Conservation (phyloP, 2,329 filamentous ascomycete genomes). For the Mycosphaerella sp. region DNA sequence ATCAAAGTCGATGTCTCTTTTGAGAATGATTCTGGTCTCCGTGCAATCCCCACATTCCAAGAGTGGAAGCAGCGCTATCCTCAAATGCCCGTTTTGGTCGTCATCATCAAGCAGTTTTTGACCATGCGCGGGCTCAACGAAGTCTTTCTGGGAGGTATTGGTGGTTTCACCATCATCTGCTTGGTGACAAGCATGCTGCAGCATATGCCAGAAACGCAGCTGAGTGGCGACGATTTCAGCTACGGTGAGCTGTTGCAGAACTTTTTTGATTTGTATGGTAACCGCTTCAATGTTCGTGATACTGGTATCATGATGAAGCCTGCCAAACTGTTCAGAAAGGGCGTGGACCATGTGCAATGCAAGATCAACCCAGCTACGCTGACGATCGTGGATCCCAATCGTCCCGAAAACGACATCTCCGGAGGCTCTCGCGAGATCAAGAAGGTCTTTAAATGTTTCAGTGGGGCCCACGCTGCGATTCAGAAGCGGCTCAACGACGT, state of each 20-base stretch:
- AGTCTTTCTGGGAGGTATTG: conserved; percentile 82
- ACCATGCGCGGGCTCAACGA: conserved; percentile 87
- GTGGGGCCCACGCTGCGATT: conserved; percentile 54
- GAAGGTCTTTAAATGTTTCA: conserved; percentile 64
- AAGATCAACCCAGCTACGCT: conserved; percentile 58
- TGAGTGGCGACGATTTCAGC: conserved; percentile 51
- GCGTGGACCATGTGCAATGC: conserved; percentile 39
- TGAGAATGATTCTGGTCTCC: conserved; percentile 77
- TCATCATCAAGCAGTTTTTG: conserved; percentile 86
- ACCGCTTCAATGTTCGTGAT: conserved; percentile 62
- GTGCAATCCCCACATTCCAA: conserved; percentile 72
- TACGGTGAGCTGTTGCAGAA: conserved; percentile 76
- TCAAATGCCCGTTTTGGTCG: conserved; percentile 77
- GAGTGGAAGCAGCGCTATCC: conserved; percentile 74
- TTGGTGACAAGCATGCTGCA: conserved; percentile 85
- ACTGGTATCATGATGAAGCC: conserved; percentile 71
- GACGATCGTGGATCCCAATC: conserved; percentile 89
- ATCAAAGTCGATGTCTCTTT: conserved; percentile 91
- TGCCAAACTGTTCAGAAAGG: conserved; percentile 72
- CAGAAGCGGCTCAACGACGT: conserved; percentile 38
- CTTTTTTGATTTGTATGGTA: conserved; percentile 86
- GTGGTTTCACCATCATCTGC: conserved; percentile 91
- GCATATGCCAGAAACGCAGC: conserved; percentile 64
- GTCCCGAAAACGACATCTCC: conserved; percentile 76
- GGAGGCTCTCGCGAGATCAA: conserved; percentile 70